Conservation (phyloP, 2,329 filamentous ascomycete species). For the Mycogone perniciosa region DNA sequence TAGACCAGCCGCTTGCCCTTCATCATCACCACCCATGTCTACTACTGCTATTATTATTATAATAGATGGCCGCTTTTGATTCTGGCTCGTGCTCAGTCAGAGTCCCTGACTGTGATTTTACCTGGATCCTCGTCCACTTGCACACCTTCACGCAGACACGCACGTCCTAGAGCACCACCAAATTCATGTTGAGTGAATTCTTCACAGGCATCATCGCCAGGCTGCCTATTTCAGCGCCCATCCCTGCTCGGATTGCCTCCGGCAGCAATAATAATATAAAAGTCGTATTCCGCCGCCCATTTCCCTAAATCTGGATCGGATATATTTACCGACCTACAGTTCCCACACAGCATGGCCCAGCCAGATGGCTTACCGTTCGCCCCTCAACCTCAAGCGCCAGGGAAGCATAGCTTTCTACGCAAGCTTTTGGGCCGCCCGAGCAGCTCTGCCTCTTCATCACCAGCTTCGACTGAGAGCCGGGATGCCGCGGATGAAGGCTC, state of each 20-base stretch:
- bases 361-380: slow-evolving; percentile 23
- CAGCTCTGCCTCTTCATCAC: slow-evolving; percentile 10
- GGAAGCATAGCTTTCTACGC: slow-evolving; percentile 22
- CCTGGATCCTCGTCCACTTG: background rate
- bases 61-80: background rate
- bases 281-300: background rate
- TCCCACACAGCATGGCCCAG: slow-evolving; percentile 25
- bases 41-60: background rate
- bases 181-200: slow-evolving; percentile 2
- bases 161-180: background rate
- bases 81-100: slow-evolving; percentile 1
- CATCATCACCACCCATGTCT: background rate
- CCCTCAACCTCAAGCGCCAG: slow-evolving; percentile 21
- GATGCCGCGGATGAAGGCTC: background rate
- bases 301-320: too few relatives aligned
- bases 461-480: slow-evolving; percentile 33
- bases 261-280: background rate
- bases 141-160: background rate
- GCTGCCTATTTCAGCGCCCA: background rate
- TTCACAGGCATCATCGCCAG: background rate
- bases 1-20: background rate
- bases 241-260: background rate
- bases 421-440: slow-evolving; percentile 23
- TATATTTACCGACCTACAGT: background rate
- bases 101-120: background rate